Conservation (phyloP, 176 grass and related monocot species). For the Microstegium vimineum region DNA sequence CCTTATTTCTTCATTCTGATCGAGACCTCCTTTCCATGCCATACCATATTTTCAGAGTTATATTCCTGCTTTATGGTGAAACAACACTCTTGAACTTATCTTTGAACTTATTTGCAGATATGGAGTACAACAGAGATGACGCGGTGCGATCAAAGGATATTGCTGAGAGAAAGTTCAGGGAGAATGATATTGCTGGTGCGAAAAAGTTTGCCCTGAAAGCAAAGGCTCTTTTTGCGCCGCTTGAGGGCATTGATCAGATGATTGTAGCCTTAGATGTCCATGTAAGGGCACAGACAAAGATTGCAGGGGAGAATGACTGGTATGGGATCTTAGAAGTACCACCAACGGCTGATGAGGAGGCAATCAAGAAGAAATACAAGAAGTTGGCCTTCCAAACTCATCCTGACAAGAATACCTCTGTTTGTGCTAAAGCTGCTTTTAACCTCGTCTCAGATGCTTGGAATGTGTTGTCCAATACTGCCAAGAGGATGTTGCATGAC, state of each 20-base stretch:
- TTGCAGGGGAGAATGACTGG: conserved; percentile 51
- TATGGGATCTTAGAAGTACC: conserved; percentile 50
- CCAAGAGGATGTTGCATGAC: conserved; percentile 46
- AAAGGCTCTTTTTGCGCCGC: conserved; percentile 43
- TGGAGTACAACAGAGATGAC: conserved; percentile 67
- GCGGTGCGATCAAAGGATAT: conserved; percentile 49
- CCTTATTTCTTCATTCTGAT: not conserved
- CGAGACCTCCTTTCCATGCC: not conserved
- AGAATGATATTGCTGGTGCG: conserved; percentile 42
- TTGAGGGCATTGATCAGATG: conserved; percentile 64
- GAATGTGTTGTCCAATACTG: conserved; percentile 54
- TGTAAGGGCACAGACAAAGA: conserved; percentile 42
- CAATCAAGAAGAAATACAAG: conserved; percentile 64
- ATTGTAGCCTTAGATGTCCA: conserved; percentile 54
- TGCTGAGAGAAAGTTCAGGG: conserved; percentile 60
- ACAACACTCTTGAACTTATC: conserved; percentile 20
- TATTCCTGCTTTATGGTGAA: conserved; percentile 6
- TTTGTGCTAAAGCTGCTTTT: conserved; percentile 57
- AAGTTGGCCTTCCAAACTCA: conserved; percentile 69
- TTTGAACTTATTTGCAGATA: conserved; percentile 32
- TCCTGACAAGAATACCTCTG: conserved; percentile 68
- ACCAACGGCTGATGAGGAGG: conserved; percentile 38
- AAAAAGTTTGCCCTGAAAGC: conserved; percentile 65
- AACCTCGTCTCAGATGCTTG: conserved; percentile 65
- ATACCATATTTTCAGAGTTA: not conserved